Evolutionary conservation across 805 yeast genomes (phyloP).

Genomic region (Metschnikowia borealis): DNA sequence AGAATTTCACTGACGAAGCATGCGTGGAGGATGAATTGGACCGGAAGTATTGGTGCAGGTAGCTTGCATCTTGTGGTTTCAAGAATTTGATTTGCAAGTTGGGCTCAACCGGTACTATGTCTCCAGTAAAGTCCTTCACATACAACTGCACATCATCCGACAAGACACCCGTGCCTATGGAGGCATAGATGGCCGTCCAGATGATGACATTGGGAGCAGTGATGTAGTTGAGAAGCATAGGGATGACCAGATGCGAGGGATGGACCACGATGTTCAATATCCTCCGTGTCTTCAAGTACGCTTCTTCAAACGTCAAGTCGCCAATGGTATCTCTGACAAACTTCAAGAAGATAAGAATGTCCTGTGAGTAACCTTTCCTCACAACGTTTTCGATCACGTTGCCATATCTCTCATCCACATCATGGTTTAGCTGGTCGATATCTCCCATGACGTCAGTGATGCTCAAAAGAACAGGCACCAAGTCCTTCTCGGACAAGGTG

Average conservation of each 20-base stretch:
- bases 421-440: conserved; percentile 46
- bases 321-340: conserved; percentile 76
- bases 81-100: conserved; percentile 42
- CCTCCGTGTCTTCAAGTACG: conserved; percentile 72
- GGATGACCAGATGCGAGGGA: conserved; percentile 68
- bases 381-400: conserved; percentile 72
- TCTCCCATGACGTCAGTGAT: conserved; percentile 41
- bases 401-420: conserved; percentile 57
- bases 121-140: conserved; percentile 60
- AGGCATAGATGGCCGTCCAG: conserved; percentile 79
- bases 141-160: conserved; percentile 52
- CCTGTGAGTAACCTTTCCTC: conserved; percentile 81
- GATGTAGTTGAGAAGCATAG: conserved; percentile 76
- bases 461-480: conserved; percentile 42
- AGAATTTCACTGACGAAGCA: conserved; percentile 49
- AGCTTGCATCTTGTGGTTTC: conserved; percentile 44
- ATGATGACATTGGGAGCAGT: conserved; percentile 91
- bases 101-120: conserved; percentile 47
- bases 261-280: conserved; percentile 81
- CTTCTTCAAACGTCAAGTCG: conserved; percentile 89
- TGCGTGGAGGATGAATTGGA: conserved; percentile 15
- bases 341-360: conserved; percentile 71
- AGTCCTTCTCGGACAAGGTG: conserved; percentile 62
- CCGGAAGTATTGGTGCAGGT: conserved; percentile 41
- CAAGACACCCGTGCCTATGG: conserved; percentile 69